Percentiles rank a stretch among this genome's conserved stretches.
Conservation (phyloP, 805 yeast genomes). For the Starmera amethionina region DNA sequence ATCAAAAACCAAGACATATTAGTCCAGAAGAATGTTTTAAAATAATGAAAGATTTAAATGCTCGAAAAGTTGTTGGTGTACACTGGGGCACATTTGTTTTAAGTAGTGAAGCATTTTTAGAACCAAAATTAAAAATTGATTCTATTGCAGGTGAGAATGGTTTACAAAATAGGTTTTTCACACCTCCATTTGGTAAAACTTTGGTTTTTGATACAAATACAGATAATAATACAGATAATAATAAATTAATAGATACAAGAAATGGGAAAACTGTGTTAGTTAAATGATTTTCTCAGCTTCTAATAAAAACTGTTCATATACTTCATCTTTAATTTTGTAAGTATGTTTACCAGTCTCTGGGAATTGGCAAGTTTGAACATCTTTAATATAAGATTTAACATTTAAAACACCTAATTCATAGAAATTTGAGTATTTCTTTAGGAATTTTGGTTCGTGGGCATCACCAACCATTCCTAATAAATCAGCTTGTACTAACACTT, state of each 20-base stretch:
- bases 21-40: slow-evolving; percentile 69
- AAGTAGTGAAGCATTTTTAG: slow-evolving; percentile 80
- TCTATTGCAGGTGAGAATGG: slow-evolving; percentile 34
- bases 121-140: slow-evolving; percentile 59
- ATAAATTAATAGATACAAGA: slow-evolving; percentile 15
- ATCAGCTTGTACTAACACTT: slow-evolving; percentile 83
- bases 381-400: slow-evolving; percentile 42
- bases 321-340: slow-evolving; percentile 59
- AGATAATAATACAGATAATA: slow-evolving; percentile 3
- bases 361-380: slow-evolving; percentile 44
- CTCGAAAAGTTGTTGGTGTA: slow-evolving; percentile 67
- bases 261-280: slow-evolving; percentile 22
- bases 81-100: slow-evolving; percentile 96
- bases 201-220: slow-evolving; percentile 30
- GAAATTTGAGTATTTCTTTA: slow-evolving; percentile 54
- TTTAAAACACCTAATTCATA: slow-evolving; percentile 40
- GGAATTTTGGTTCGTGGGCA: slow-evolving; percentile 57
- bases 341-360: slow-evolving; percentile 57
- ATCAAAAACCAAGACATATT: slow-evolving; percentile 81
- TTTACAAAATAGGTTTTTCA: slow-evolving; percentile 33
- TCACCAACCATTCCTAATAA: slow-evolving; percentile 60
- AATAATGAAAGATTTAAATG: slow-evolving; percentile 53
- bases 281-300: slow-evolving; percentile 14
- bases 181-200: slow-evolving; percentile 74
- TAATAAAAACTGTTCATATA: slow-evolving; percentile 34